A percentile compares a stretch with the other conserved stretches of the same genome.
These are phyloP conservation scores for Zygoascus bituminiphila DNA, from an alignment of 805 yeast species.

Conservation along the genomic window DNA sequence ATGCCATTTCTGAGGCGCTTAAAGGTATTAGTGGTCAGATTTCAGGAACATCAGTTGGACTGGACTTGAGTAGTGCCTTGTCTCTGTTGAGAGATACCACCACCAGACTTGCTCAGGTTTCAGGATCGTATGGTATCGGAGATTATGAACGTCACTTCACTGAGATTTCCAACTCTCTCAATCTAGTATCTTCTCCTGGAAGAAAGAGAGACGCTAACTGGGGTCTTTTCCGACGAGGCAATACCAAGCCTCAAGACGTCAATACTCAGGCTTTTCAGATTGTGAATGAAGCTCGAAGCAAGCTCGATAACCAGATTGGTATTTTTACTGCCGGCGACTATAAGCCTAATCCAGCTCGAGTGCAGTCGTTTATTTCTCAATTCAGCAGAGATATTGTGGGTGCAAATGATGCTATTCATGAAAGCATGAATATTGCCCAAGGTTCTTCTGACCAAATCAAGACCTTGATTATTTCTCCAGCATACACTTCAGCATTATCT, in stretches of 20 bases:
- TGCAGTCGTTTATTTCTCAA: background rate
- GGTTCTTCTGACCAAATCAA: background rate
- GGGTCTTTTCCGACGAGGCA: background rate
- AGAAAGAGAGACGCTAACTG: background rate
- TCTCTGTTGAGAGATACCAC: conserved; percentile 4
- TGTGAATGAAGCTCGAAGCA: background rate
- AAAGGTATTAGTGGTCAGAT: conserved; percentile 26
- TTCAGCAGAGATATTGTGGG: background rate
- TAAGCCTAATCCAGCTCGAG: background rate
- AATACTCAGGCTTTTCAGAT: background rate
- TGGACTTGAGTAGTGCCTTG: conserved; percentile 10
- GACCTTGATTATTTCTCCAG: conserved; percentile 13
- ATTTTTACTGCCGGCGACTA: background rate
- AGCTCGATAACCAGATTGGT: conserved; percentile 1
- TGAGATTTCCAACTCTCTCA: background rate
- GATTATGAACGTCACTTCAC: background rate
- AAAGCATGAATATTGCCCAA: background rate
- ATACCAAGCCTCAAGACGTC: background rate
- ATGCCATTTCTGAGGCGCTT: conserved; percentile 27
- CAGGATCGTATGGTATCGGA: conserved; percentile 3
- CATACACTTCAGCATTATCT: conserved; percentile 24
- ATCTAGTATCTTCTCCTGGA: background rate
- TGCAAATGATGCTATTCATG: conserved; percentile 1
- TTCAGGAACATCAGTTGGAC: conserved; percentile 12
- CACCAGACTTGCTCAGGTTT: conserved; percentile 6